Evolutionary conservation across 106 monocot species (phyloP).

Genomic region (Apostasia shenzhenica): DNA sequence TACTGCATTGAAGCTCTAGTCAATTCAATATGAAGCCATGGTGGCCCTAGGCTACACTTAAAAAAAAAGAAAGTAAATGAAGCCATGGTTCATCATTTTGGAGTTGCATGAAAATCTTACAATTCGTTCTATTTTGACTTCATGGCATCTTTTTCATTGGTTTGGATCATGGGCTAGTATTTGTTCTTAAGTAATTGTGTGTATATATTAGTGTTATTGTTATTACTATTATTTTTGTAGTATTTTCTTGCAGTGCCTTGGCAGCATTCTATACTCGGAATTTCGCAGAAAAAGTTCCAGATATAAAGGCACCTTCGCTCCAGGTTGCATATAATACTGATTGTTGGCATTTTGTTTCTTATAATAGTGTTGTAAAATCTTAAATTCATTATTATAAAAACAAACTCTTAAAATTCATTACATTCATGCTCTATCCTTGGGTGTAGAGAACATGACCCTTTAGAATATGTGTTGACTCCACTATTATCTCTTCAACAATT

Average conservation of each 20-base stretch:
- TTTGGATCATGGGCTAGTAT: not conserved
- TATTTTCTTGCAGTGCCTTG: constrained; percentile 58
- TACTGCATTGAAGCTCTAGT: too few species aligned
- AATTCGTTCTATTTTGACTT: not conserved
- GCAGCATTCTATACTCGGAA: constrained; percentile 96
- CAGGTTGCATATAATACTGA: constrained; percentile 53
- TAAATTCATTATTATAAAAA: not conserved
- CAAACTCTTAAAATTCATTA: too few species aligned
- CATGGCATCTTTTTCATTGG: not conserved
- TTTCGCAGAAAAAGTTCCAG: constrained; percentile 84
- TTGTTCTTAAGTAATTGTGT: not conserved
- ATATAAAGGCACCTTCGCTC: constrained; percentile 89
- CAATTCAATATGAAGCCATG: too few species aligned
- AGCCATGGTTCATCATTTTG: constrained; percentile 2
- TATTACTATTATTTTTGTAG: constrained; percentile 5
- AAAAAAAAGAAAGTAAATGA: too few species aligned
- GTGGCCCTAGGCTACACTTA: too few species aligned
- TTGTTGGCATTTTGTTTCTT: constrained; percentile 21
- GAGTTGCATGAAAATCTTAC: not conserved
- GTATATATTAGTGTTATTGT: not conserved
- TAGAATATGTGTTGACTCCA: too few species aligned
- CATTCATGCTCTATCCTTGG: too few species aligned
- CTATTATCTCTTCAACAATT: too few species aligned
- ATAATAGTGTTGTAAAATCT: not conserved
- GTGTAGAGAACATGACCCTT: too few species aligned